Evolutionary conservation across 441 rosid genomes (phyloP), one percentile per base, ranked within the genome.

Genomic region (Arabidopsis hybrid): DNA sequence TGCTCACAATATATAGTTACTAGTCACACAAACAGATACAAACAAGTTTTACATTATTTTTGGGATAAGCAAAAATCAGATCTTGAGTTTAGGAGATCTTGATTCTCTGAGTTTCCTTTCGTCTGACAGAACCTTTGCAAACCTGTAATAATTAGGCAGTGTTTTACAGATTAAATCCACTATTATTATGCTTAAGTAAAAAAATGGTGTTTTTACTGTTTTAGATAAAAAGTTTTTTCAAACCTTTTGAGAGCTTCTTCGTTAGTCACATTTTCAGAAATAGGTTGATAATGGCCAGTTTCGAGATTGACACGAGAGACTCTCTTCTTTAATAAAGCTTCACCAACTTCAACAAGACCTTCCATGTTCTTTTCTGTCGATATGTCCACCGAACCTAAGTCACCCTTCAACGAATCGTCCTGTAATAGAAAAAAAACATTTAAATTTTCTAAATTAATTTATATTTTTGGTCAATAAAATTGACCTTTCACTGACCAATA

Each of bases 371-470:
- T 67, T 65, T 79, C 51, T 7, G 91, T 87, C 21, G 88, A 80
- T 46, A 83, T 29, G 21, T 87, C 91, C 62, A 80, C 80, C 0
- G 91, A 85, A 4, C 85, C 73, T 45, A 81, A 34, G 18, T 76
- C 68, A 65, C 80, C 82, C 1, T 47, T 72, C 32, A 87, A 65
- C n/a, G 84, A 76, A 73, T 87, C 88, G 31, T 87, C 89, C 89
- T 86, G 60, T 39, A 4, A 58, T 47, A 38, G 8, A 8, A 18
- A 59, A 3, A 18, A 59, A 3, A 11, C 21, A 18, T 63, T 39
- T 3, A 34, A 13, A 8, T 0, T 6, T 32, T 64, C 0, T 67
- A 26, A 36, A 53, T 46, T 56, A 11, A 9, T 51, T 34, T 26
- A 39, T 21, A 18, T 40, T 38, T 39, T 29, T 1, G 50, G 67